A percentile compares a stretch with the other conserved stretches of the same genome.
Evolutionary conservation across 768 basidiomycete genomes (phyloP).

Genomic region (Guyanaporus albipodus): DNA sequence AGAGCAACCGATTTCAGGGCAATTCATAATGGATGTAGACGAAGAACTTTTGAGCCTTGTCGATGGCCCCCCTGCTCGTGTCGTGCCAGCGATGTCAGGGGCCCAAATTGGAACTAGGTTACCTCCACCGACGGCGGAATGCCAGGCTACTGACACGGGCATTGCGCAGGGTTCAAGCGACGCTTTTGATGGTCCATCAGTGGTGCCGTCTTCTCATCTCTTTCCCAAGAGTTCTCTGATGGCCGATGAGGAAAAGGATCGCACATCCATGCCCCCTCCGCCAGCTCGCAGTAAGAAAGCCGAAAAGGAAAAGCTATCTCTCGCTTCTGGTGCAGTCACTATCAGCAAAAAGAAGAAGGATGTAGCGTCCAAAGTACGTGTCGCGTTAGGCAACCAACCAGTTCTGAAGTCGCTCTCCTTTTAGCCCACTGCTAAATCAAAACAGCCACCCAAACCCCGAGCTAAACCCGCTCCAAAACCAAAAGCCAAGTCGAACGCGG

Average conservation of each 20-base stretch:
- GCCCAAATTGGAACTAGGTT: background rate
- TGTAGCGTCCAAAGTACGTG: constrained; percentile 19
- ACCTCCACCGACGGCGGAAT: background rate
- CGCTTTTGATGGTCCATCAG: constrained; percentile 2
- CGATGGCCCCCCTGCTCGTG: constrained; percentile 41
- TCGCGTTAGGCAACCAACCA: background rate
- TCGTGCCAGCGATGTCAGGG: background rate
- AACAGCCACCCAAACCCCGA: constrained; percentile 31
- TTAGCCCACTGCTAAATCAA: constrained; percentile 25
- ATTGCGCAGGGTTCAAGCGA: constrained; percentile 1
- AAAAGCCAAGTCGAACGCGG: constrained; percentile 17
- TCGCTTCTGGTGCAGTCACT: background rate
- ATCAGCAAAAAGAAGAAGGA: constrained; percentile 38
- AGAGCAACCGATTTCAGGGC: constrained; percentile 6
- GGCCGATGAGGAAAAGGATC: constrained; percentile 32
- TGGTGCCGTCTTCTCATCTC: constrained; percentile 4
- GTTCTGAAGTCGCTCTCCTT: background rate
- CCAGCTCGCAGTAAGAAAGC: constrained; percentile 23
- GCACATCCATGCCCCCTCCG: constrained; percentile 60
- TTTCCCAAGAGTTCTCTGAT: constrained; percentile 8
- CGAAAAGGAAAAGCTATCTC: constrained; percentile 20
- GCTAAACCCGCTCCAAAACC: constrained; percentile 30
- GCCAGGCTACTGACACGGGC: background rate
- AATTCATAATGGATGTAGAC: constrained; percentile 44
- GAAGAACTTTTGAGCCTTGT: constrained; percentile 68